Conservation (phyloP, 83 land plant species). For the Picea mariana region DNA sequence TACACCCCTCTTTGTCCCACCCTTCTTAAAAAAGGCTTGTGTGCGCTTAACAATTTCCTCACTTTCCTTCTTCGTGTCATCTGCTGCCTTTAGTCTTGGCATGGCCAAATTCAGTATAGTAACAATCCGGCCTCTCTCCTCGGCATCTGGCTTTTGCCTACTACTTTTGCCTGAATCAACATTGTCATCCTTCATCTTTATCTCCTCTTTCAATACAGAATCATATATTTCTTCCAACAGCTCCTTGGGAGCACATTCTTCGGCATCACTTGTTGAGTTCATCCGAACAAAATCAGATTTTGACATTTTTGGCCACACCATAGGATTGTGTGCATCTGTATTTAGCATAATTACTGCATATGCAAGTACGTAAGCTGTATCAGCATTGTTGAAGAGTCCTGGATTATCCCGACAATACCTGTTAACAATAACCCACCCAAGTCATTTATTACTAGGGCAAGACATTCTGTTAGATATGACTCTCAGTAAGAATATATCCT, state of each 20-base stretch:
- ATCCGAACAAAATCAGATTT: constrained; percentile 87
- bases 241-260: constrained; percentile 79
- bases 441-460: background rate
- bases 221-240: constrained; percentile 93
- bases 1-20: constrained; percentile 75
- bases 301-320: constrained; percentile 96
- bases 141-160: constrained; percentile 53
- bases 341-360: constrained; percentile 99
- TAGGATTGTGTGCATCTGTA: constrained; percentile 98
- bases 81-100: constrained; percentile 56
- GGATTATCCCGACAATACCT: constrained; percentile 97
- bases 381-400: constrained; percentile 88
- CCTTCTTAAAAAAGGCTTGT: constrained; percentile 68
- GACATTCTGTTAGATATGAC: background rate
- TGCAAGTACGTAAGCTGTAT: constrained; percentile 98
- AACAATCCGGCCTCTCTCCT: constrained; percentile 69
- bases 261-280: constrained; percentile 69
- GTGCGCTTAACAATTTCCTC: constrained; percentile 80
- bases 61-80: constrained; percentile 75
- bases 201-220: constrained; percentile 92
- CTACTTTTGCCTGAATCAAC: constrained; percentile 26
- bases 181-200: constrained; percentile 78
- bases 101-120: constrained; percentile 85
- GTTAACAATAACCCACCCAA: constrained; percentile 22
- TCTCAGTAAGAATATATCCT: background rate